Evolutionary conservation across 192 early-diverging fungal genomes (phyloP).

Genomic region (Oehlia diaphana): DNA sequence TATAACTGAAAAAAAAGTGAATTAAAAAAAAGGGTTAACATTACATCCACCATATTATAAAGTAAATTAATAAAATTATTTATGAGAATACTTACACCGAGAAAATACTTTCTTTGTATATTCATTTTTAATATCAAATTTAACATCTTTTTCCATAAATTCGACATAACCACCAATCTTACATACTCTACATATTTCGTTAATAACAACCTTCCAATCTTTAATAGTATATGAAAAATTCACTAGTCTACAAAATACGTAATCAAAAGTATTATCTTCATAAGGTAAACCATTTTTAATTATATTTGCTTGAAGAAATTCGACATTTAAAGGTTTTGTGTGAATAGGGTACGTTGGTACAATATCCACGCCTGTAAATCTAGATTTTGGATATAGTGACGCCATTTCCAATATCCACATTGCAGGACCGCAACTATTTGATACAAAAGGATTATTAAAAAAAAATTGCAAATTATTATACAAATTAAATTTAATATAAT

Average conservation of each 20-base stretch:
- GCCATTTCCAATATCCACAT: slow-evolving; percentile 41
- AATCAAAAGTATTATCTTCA: slow-evolving; percentile 39
- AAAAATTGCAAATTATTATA: too few species aligned
- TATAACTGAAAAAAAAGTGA: neutral
- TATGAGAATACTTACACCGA: neutral
- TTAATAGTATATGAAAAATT: slow-evolving; percentile 19
- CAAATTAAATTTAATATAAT: neutral
- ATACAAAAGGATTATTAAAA: too few species aligned
- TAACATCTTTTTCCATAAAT: slow-evolving; percentile 15
- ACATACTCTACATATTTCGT: neutral
- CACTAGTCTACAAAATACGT: slow-evolving; percentile 33
- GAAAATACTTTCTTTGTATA: neutral
- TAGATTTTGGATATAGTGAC: slow-evolving; percentile 27
- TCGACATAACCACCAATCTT: neutral
- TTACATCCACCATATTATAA: neutral
- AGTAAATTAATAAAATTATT: neutral
- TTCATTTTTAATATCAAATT: neutral
- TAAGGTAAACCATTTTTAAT: slow-evolving; percentile 29
- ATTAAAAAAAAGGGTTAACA: neutral
- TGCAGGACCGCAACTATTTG: slow-evolving; percentile 35
- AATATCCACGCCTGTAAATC: slow-evolving; percentile 38
- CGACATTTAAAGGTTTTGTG: slow-evolving; percentile 35
- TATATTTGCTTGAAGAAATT: slow-evolving; percentile 30
- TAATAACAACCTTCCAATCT: slow-evolving; percentile 18
- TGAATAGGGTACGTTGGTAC: slow-evolving; percentile 33